phyloP scores from a whole-genome alignment of 805 yeast genomes.

The Jamesozyma hellenica region DNA sequence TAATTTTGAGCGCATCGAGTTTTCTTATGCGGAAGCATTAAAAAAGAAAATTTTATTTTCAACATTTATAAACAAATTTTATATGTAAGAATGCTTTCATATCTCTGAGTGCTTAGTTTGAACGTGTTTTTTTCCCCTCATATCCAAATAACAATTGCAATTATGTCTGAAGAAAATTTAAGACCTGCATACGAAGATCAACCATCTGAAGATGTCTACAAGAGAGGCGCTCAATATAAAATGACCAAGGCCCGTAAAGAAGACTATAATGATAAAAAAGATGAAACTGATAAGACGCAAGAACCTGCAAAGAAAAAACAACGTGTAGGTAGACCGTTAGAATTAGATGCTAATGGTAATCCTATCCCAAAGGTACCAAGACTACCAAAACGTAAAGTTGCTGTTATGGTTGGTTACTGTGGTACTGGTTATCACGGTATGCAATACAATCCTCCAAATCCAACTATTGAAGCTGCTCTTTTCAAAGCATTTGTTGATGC shows the following conservation, averaged over 20 bases:
- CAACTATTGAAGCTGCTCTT: conserved; percentile 84
- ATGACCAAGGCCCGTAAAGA: conserved; percentile 25
- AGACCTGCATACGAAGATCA: conserved; percentile 27
- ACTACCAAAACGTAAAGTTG: conserved; percentile 82
- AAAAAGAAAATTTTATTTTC: no score
- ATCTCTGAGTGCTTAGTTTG: no score
- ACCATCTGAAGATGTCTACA: conserved; percentile 32
- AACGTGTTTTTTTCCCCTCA: no score
- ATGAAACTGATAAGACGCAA: conserved; percentile 7
- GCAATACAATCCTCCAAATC: conserved; percentile 83
- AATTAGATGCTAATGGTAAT: conserved; percentile 49
- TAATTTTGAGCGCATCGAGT: no score
- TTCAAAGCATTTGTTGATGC: conserved; percentile 76
- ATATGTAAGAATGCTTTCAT: no score
- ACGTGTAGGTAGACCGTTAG: conserved; percentile 12
- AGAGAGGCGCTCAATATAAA: conserved; percentile 35
- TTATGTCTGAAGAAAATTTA: conserved; percentile 18
- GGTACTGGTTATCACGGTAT: conserved; percentile 96
- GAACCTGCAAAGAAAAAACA: conserved; percentile 18
- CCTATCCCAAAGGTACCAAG: conserved; percentile 49
- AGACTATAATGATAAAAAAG: conserved; percentile 13
- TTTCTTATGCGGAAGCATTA: no score
- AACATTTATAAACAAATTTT: no score
- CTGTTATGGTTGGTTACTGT: conserved; percentile 84
- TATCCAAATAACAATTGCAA: no score